Percentiles rank a stretch among this genome's conserved stretches.
phyloP scores from a whole-genome alignment of 164 flowering plant species.

The Euptelea pleiosperma region DNA sequence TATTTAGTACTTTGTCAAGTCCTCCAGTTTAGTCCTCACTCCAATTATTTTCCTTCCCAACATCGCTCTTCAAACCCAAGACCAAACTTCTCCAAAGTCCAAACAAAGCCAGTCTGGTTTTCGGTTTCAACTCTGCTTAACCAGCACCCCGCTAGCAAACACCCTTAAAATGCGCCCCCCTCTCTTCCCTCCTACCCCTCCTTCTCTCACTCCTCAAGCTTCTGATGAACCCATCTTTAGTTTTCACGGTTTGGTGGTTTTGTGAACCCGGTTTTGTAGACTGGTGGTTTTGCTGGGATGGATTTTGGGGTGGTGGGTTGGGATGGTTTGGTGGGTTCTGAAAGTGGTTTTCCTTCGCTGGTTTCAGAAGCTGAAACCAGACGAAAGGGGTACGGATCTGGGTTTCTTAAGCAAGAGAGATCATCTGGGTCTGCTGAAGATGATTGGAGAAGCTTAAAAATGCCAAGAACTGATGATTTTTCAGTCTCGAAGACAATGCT shows the following conservation, averaged over 20 bases:
- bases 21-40: too few species aligned
- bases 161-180: slow-evolving; percentile 13
- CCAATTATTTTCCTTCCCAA: neutral
- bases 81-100: slow-evolving; percentile 1
- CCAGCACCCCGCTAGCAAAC: neutral
- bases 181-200: neutral
- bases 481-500: slow-evolving; percentile 38
- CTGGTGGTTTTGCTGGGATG: slow-evolving; percentile 32
- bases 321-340: slow-evolving; percentile 43
- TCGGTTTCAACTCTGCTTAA: slow-evolving; percentile 10
- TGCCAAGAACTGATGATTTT: slow-evolving; percentile 44
- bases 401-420: slow-evolving; percentile 36
- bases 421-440: slow-evolving; percentile 37
- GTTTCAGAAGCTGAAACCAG: slow-evolving; percentile 45
- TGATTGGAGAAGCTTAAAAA: slow-evolving; percentile 55
- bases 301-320: slow-evolving; percentile 57
- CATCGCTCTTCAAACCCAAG: too few species aligned
- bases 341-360: slow-evolving; percentile 25
- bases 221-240: slow-evolving; percentile 21
- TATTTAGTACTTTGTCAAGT: slow-evolving; percentile 11
- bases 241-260: slow-evolving; percentile 13
- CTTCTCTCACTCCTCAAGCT: slow-evolving; percentile 2
- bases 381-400: slow-evolving; percentile 58
- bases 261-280: slow-evolving; percentile 11
- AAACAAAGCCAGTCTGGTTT: slow-evolving; percentile 13